phyloP scores from a whole-genome alignment of 163 green algal species.

The Volvox carteri region DNA sequence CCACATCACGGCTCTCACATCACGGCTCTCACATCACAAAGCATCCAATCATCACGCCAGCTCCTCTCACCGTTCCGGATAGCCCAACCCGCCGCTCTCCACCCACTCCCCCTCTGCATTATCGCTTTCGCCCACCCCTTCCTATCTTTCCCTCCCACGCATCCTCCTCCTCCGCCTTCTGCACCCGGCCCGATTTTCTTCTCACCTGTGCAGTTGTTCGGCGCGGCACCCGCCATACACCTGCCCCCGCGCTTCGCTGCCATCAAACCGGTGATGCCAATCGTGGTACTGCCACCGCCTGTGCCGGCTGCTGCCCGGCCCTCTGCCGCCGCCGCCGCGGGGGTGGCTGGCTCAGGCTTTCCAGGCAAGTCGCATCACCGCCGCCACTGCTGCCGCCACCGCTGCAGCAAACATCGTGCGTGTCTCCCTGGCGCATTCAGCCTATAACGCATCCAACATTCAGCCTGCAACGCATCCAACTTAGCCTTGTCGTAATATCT shows the following conservation, averaged over 20 bases:
- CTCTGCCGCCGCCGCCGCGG: not conserved
- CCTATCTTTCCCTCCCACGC: too few relatives aligned
- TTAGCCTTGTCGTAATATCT: too few relatives aligned
- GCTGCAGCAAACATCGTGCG: too few relatives aligned
- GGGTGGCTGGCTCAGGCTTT: too few relatives aligned
- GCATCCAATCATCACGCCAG: not conserved
- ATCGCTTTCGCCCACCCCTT: not conserved
- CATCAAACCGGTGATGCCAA: not conserved
- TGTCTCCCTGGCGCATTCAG: too few relatives aligned
- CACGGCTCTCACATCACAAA: too few relatives aligned
- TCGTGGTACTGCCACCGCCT: not conserved
- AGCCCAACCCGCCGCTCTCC: too few relatives aligned
- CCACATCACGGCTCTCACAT: too few relatives aligned
- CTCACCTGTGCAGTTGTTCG: constrained; percentile 10
- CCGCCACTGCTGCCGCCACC: too few relatives aligned
- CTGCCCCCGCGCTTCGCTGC: constrained; percentile 8
- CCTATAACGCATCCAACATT: too few relatives aligned
- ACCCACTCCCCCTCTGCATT: not conserved
- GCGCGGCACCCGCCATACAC: not conserved
- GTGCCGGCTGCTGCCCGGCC: not conserved
- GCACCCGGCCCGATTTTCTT: not conserved
- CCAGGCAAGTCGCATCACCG: too few relatives aligned
- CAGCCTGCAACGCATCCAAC: too few relatives aligned
- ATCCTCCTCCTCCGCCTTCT: not conserved
- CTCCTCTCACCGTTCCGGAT: not conserved